Evolutionary conservation across 2,329 filamentous ascomycete species (phyloP).

Genomic region (Xylaria digitata): DNA sequence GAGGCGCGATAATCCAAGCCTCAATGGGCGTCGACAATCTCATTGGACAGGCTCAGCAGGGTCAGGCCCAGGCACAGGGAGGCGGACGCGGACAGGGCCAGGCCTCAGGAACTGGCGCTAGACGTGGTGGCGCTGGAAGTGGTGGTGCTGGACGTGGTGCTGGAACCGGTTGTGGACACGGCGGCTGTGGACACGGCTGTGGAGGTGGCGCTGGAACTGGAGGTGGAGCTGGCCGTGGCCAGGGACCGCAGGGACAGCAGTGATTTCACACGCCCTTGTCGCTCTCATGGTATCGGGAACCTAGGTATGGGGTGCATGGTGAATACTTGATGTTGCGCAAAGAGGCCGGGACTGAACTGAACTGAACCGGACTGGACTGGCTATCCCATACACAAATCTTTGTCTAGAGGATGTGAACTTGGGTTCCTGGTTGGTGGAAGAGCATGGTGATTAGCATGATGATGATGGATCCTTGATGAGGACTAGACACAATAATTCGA

Average conservation of each 20-base stretch:
- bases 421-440: not conserved
- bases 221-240: no score
- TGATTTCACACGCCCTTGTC: not conserved
- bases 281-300: no score
- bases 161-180: not conserved
- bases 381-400: not conserved
- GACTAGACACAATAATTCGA: not conserved
- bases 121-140: not conserved
- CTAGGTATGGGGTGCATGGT: no score
- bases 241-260: not conserved
- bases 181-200: no score
- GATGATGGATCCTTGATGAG: not conserved
- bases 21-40: no score
- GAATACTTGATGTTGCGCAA: not conserved
- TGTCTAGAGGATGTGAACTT: no score
- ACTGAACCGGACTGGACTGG: no score
- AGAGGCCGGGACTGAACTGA: no score
- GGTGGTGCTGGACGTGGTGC: not conserved
- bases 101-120: not conserved
- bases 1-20: conserved; percentile 13
- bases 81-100: not conserved
- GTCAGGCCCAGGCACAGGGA: not conserved
- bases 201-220: no score
- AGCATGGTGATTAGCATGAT: not conserved
- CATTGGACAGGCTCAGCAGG: not conserved